These are phyloP conservation scores for Peronospora belbahrii DNA, from an alignment of 352 stramenopile species.

Conservation along the genomic window DNA sequence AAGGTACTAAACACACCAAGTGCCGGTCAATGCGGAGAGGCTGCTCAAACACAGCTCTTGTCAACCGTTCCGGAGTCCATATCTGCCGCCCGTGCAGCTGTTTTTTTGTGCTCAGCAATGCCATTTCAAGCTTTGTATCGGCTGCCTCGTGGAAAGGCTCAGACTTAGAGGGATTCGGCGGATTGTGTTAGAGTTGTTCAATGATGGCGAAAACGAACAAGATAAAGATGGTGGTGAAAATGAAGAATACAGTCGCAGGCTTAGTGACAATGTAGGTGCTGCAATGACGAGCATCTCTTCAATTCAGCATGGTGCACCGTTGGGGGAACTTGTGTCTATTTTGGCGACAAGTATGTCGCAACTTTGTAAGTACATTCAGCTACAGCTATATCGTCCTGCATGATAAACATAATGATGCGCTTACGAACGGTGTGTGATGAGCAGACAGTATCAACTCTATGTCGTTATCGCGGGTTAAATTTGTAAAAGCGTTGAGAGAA, in stretches of 20 bases:
- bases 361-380: slow-evolving; percentile 33
- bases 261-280: background rate
- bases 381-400: background rate
- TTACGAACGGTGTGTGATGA: slow-evolving; percentile 7
- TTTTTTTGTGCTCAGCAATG: slow-evolving; percentile 60
- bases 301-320: slow-evolving; percentile 40
- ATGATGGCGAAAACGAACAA: slow-evolving; percentile 36
- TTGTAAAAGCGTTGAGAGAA: slow-evolving; percentile 68
- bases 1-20: slow-evolving; percentile 7
- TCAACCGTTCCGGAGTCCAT: slow-evolving; percentile 41
- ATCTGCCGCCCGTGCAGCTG: slow-evolving; percentile 61
- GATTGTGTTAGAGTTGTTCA: slow-evolving; percentile 49
- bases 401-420: slow-evolving; percentile 5
- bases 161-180: slow-evolving; percentile 58
- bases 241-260: slow-evolving; percentile 1
- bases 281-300: slow-evolving; percentile 13
- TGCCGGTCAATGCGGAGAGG: background rate
- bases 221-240: slow-evolving; percentile 1
- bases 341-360: slow-evolving; percentile 59
- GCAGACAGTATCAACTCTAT: slow-evolving; percentile 67
- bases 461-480: slow-evolving; percentile 75
- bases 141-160: slow-evolving; percentile 68
- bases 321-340: slow-evolving; percentile 67
- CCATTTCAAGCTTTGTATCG: slow-evolving; percentile 63
- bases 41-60: background rate